Conservation (phyloP, 495 filamentous ascomycete genomes). For the Corynascus novoguineensis region DNA sequence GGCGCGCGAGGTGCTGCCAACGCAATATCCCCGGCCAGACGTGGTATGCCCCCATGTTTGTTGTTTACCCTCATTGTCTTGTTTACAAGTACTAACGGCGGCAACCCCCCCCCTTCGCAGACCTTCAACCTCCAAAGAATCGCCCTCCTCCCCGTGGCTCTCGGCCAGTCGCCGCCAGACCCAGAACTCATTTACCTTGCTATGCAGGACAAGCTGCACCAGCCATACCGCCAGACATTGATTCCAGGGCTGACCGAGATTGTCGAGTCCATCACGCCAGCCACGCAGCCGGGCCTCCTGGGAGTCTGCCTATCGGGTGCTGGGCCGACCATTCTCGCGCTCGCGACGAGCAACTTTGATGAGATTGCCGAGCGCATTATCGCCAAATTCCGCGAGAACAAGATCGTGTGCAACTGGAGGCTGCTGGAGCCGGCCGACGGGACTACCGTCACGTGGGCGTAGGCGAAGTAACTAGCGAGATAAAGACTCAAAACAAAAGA, state of each 20-base stretch:
- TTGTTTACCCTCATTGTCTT: neutral
- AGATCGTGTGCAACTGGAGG: constrained; percentile 79
- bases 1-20: constrained; percentile 75
- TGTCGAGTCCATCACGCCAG: constrained; percentile 76
- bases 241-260: constrained; percentile 91
- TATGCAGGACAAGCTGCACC: constrained; percentile 97
- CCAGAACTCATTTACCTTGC: constrained; percentile 87
- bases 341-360: constrained; percentile 82
- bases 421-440: constrained; percentile 85
- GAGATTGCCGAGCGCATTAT: constrained; percentile 76
- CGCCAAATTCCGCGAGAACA: constrained; percentile 49
- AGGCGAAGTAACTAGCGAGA: too few species aligned
- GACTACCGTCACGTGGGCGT: constrained; percentile 51
- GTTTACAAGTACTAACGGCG: neutral
- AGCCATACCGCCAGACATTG: constrained; percentile 82
- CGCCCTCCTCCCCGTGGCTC: constrained; percentile 75
- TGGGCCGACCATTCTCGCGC: constrained; percentile 86
- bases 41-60: constrained; percentile 55
- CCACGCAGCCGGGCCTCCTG: constrained; percentile 76
- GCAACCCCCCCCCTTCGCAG: too few species aligned
- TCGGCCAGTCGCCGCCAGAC: constrained; percentile 85
- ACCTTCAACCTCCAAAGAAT: constrained; percentile 93
- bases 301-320: constrained; percentile 92
- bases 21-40: constrained; percentile 68
- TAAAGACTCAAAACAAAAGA: too few species aligned